These are phyloP conservation scores for Babesia bovis DNA, from an alignment of 169 alveolate genomes.

Conservation along the genomic window DNA sequence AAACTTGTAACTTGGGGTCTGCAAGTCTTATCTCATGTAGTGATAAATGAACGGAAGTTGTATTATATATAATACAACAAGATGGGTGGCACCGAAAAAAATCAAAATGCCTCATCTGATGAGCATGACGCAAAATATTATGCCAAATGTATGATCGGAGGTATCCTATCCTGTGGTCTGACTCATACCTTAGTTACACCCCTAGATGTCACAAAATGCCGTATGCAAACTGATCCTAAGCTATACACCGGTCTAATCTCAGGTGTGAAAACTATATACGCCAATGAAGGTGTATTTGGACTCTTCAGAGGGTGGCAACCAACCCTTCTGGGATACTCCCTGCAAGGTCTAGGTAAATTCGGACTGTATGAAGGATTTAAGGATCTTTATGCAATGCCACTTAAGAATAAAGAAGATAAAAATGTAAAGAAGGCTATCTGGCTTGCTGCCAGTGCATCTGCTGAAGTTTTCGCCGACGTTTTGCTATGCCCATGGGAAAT, in stretches of 20 bases:
- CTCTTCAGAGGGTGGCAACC: conserved; percentile 96
- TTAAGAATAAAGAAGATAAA: conserved; percentile 85
- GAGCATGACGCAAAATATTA: conserved; percentile 83
- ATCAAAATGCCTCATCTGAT: not conserved
- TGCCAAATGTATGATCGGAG: conserved; percentile 95
- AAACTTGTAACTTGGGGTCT: too few species aligned
- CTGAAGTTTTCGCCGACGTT: conserved; percentile 97
- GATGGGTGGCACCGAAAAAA: too few species aligned
- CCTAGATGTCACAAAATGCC: conserved; percentile 95
- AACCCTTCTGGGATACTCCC: conserved; percentile 95
- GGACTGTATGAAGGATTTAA: conserved; percentile 97
- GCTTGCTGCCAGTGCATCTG: conserved; percentile 96
- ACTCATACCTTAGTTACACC: conserved; percentile 96
- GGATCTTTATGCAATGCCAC: conserved; percentile 85
- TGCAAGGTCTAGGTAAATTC: conserved; percentile 96
- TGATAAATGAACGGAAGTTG: too few species aligned
- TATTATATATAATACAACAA: too few species aligned
- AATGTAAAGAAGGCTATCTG: conserved; percentile 89
- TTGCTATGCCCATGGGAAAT: conserved; percentile 97
- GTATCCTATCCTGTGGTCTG: conserved; percentile 93
- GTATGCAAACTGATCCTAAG: conserved; percentile 91
- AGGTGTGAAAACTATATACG: conserved; percentile 74
- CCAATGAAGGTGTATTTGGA: conserved; percentile 89
- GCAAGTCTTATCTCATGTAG: too few species aligned
- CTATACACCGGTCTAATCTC: conserved; percentile 81